Evolutionary conservation across 2,329 filamentous ascomycete species (phyloP), one percentile per base, ranked within the genome.

Genomic region (Didymella arachidicola): DNA sequence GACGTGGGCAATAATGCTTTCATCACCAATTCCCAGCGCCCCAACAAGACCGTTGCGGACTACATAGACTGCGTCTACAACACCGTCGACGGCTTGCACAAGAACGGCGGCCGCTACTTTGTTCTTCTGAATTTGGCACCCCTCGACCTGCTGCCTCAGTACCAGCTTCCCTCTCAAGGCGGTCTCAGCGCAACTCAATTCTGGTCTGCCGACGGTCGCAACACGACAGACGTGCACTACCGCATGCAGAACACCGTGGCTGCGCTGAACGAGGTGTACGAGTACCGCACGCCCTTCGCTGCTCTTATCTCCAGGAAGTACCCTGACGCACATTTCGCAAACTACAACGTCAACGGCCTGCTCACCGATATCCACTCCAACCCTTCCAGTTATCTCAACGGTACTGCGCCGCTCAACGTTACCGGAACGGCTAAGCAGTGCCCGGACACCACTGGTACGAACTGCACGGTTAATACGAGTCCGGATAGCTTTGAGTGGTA

Each of bases 91-190:
- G 72, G 72, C 5, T 78, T 94, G 1, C 91, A 93, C 76, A 75
- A 80, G 30, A 81, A 84, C 39, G 90, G 90, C 4, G 91, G 81
- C 0, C 82, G 90, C 12, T 86, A 86, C 59, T 92, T 93, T 62
- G 87, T 93, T 2, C 79, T 94, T 16, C 81, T 92, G 77, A 92
- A 92, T 70, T 76, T 84, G 14, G 85, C 83, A 0, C 90, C 91
- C 0, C 79, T 93, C 44, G 81, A 93, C 47, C 76, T 88, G n/a
- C 78, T 85, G 1, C 90, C 90, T 0, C 77, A 89, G 56, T 94
- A 93, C 71, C 85, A 84, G 0, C 78, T 79, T 2, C 79, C 79
- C 0, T 79, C 76, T 22, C 76, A 79, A 27, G 79, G 78, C 26
- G 83, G 82, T 5, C 68, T 81, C 1, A 70, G 71, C 14, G 65